Evolutionary conservation across 768 basidiomycete genomes (phyloP).

Genomic region (Ramaria rubella): DNA sequence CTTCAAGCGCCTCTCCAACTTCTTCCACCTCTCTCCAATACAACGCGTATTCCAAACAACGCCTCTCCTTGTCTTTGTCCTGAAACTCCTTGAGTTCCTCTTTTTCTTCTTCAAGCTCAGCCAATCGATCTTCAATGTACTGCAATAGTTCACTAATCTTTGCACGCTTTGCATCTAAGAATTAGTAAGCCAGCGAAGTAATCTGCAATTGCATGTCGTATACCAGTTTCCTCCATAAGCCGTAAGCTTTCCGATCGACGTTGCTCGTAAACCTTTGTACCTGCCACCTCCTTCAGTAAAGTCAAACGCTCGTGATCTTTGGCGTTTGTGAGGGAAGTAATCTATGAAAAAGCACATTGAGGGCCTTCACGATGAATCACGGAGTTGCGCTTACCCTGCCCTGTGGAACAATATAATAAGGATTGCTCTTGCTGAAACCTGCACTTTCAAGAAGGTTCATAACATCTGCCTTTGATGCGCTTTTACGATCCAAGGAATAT

Average conservation of each 20-base stretch:
- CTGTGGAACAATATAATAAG: constrained; percentile 98
- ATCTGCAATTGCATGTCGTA: background rate
- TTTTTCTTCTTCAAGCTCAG: constrained; percentile 95
- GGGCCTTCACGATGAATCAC: constrained; percentile 21
- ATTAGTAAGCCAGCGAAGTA: background rate
- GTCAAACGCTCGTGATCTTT: constrained; percentile 92
- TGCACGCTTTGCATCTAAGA: constrained; percentile 67
- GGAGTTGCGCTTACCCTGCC: constrained; percentile 88
- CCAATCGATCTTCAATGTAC: constrained; percentile 84
- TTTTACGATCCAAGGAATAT: constrained; percentile 95
- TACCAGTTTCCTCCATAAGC: constrained; percentile 88
- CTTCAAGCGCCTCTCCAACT: constrained; percentile 76
- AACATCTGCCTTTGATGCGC: constrained; percentile 91
- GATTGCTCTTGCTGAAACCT: constrained; percentile 96
- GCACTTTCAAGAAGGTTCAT: constrained; percentile 96
- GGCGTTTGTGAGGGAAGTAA: constrained; percentile 93
- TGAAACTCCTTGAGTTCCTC: constrained; percentile 96
- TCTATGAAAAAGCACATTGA: constrained; percentile 40
- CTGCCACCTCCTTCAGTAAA: constrained; percentile 96
- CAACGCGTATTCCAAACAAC: constrained; percentile 91
- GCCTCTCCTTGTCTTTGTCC: constrained; percentile 88
- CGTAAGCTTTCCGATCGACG: constrained; percentile 86
- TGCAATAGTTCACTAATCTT: constrained; percentile 89
- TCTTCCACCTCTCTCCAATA: constrained; percentile 90
- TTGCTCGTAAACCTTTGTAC: constrained; percentile 97